phyloP scores from a whole-genome alignment of 2,329 filamentous ascomycete species.

The Graphiopsis chlorocephala region DNA sequence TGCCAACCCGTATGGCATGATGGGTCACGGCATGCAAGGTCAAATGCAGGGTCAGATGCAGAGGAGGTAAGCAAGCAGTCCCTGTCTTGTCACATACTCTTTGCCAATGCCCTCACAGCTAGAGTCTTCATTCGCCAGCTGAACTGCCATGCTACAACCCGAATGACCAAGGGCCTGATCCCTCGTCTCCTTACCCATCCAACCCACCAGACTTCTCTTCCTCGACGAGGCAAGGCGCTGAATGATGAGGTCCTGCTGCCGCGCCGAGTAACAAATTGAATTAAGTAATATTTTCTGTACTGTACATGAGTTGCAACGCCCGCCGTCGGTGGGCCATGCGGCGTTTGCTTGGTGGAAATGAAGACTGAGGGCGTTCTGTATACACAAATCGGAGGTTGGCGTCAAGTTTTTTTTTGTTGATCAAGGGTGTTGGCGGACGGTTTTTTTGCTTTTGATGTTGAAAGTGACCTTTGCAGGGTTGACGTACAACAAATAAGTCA shows the following conservation, averaged over 20 bases:
- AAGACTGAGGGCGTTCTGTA: background rate
- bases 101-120: slow-evolving; percentile 12
- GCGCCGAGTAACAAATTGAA: background rate
- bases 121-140: background rate
- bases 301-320: slow-evolving; percentile 5
- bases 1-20: slow-evolving; percentile 50
- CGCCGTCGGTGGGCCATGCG: background rate
- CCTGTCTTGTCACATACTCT: slow-evolving; percentile 1
- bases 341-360: background rate
- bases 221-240: background rate
- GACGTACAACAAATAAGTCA: background rate
- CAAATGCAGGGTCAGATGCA: slow-evolving; percentile 34
- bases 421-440: background rate
- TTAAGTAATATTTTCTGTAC: slow-evolving; percentile 7
- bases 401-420: background rate
- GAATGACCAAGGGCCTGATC: background rate
- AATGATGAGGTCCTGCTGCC: background rate
- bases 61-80: slow-evolving; percentile 30
- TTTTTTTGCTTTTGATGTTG: background rate
- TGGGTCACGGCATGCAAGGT: slow-evolving; percentile 33
- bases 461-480: too few species aligned
- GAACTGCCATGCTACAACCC: background rate
- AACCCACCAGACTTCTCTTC: background rate
- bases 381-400: slow-evolving; percentile 4
- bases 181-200: background rate